A percentile compares a stretch with the other conserved stretches of the same genome.
Evolutionary conservation across 768 basidiomycete genomes (phyloP).

Genomic region (Xanthoconium purpureum): DNA sequence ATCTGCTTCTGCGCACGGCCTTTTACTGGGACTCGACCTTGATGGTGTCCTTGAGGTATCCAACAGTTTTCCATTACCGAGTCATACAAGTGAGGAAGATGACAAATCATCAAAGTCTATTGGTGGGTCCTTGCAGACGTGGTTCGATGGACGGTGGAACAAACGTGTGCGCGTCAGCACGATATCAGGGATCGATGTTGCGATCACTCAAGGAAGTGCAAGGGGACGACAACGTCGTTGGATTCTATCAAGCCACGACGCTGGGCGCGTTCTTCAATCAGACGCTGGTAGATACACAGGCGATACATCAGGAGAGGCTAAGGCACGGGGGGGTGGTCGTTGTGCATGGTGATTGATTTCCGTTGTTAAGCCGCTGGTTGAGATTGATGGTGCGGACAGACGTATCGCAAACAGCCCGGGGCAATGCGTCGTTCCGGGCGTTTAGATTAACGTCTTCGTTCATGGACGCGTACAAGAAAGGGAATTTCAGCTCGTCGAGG

Average conservation of each 20-base stretch:
- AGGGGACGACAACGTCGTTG: constrained; percentile 87
- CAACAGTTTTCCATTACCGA: constrained; percentile 83
- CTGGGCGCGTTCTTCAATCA: constrained; percentile 86
- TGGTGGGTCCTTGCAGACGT: constrained; percentile 44
- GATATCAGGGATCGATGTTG: constrained; percentile 83
- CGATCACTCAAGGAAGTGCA: constrained; percentile 88
- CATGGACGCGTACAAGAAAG: constrained; percentile 75
- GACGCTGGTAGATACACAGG: constrained; percentile 75
- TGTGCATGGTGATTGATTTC: constrained; percentile 63
- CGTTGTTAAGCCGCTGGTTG: not conserved
- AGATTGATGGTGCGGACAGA: constrained; percentile 44
- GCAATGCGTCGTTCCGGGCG: constrained; percentile 86
- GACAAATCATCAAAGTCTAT: constrained; percentile 76
- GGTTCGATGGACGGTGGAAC: constrained; percentile 1
- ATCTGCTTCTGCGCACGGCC: constrained; percentile 73
- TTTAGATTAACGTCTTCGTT: constrained; percentile 81
- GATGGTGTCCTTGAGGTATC: constrained; percentile 89
- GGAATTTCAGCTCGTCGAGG: constrained; percentile 85
- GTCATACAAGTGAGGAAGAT: constrained; percentile 71
- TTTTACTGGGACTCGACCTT: constrained; percentile 87
- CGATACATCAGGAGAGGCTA: constrained; percentile 80
- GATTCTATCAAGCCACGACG: constrained; percentile 89
- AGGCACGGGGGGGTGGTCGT: constrained; percentile 83
- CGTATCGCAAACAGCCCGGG: constrained; percentile 71
- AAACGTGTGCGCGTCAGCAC: constrained; percentile 42